Base-by-base conservation (phyloP, 129 eudicot species). In the Pulicaria dysenterica region DNA sequence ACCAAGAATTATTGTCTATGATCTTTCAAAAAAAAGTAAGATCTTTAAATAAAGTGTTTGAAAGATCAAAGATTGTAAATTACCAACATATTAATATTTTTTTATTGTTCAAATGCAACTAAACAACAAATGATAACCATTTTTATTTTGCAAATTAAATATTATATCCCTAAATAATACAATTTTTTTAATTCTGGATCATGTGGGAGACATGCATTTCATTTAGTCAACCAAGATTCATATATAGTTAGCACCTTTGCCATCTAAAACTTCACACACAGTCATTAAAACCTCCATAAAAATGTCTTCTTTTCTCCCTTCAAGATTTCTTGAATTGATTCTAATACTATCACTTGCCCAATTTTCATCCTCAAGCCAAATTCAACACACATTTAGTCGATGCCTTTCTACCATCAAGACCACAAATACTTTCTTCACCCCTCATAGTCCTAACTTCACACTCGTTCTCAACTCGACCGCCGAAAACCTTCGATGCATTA, bases 401-500 rank as follows among this genome's bases (percentile, higher is more conserved):
- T 75, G 81, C 43, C 69, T 81, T 75, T 63, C 81, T 61, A 41
- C 69, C 6, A 60, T 36, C 42, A 74, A 49, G 38, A 46, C 38
- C 45, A 59, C 81, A 19, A 45, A 43, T 3, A 44, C 68, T 10
- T 64, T 85, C 63, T 76, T 60, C 64, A 60, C 84, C 38, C 70
- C 85, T 1, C 47, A 69, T 16, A 19, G 7, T 48, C 41, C 85
- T 44, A 64, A 81, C 16, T 86, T 47, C 80, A 79, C 57, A 54
- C 34, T 64, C 4, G 1, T 83, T 45, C 75, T 85, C 34, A 70
- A 77, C 8, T 76, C 91, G 4, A 47, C 87, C 0, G 83, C 83
- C 4, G 62, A 74, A 55, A 85, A 85, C 57, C 79, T 85, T 12
- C 77, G 91, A 11, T 85, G 84, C 72, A 51, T 82, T 17, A 41